Evolutionary conservation across 164 flowering plant species (phyloP), one percentile per base, ranked within the genome.

Genomic region (Brasenia schreberi): DNA sequence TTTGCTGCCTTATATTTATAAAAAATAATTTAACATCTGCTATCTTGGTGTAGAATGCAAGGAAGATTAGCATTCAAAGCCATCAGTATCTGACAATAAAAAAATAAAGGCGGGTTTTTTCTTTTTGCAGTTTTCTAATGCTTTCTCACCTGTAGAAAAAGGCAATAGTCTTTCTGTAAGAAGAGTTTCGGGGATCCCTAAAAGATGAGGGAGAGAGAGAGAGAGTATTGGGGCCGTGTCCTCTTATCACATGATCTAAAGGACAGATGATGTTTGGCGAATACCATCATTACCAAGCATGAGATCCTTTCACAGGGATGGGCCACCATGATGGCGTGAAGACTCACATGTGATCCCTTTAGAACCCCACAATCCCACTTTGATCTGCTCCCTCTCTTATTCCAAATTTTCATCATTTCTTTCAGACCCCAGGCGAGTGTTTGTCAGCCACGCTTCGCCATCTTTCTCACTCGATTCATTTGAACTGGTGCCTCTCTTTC

Each of bases 311-410:
- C 56, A 49, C 56, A 9, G 14, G 56, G 12, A 49, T 49, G 56
- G 56, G 56, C 63, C 63, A 61, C 63, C 63, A 61, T 61, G 63
- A 61, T 61, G 12, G 63, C 63, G 33, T 18, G 18, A 61, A 61
- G 63, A 61, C n/a, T 61, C 63, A 61, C 63, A 61, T 61, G 63
- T 61, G n/a, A 61, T 18, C 63, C 33, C 63, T 12, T 11, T 5
- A 61, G 63, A n/a, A 61, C 5, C 5, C 63, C 12, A 10, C 63
- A 5, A 11, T 61, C 63, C 33, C 63, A 61, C 12, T 18, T 49
- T 49, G 56, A 14, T 9, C 16, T 49, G 16, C 39, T 33, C 39
- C 39, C 39, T 49, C 53, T 45, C 56, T 49, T 49, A 9, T 49
- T 49, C 56, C 56, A 9, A 9, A 1, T 18, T 18, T 27, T 23